Base-by-base conservation (phyloP, 345 rosid species). In the Mallotus nudiflorus region DNA sequence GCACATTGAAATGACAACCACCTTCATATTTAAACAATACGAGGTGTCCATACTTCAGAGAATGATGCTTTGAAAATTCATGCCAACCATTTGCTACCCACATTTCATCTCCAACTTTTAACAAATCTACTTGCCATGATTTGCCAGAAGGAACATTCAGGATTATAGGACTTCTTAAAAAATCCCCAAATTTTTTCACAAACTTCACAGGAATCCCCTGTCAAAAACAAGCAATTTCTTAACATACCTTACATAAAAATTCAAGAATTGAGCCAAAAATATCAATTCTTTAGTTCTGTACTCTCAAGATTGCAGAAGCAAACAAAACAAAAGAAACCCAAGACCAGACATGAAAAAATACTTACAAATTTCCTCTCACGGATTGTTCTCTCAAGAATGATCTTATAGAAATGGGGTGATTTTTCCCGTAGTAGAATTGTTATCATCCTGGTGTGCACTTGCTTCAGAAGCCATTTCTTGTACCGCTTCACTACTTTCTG, bases 361-460 rank as follows among this genome's bases (percentile, higher is more conserved):
- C 40, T 25, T 49, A 40, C 77, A 44, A 67, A 53, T 18, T 45
- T 73, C 14, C 66, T 45, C 19, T 67, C 37, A 27, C 35, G 62
- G 4, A 67, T 16, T 18, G 48, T 19, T 13, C 59, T 53, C 12
- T 51, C 29, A 20, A 73, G 62, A 50, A 50, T 50, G 54, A 50
- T 50, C 54, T 50, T 50, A n/a, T 15, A 50, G n/a, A 50, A 50
- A 6, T 50, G 20, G 24, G 54, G 54, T 18, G 54, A 15, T 50
- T 15, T 18, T n/a, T 50, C 24, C n/a, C 19, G 22, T 15, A 33
- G 6, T 6, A 33, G 6, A 33, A 33, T 2, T 33, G 4, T 33
- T 6, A 3, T 33, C 37, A 33, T 33, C 37, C 37, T 33, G 37
- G 4, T 33, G 3, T 2, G 4, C 6, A 6, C 37, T 6, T 33